Evolutionary conservation across 2,329 filamentous ascomycete genomes (phyloP), one percentile per base, ranked within the genome.

Genomic region (Fusarium clavum): DNA sequence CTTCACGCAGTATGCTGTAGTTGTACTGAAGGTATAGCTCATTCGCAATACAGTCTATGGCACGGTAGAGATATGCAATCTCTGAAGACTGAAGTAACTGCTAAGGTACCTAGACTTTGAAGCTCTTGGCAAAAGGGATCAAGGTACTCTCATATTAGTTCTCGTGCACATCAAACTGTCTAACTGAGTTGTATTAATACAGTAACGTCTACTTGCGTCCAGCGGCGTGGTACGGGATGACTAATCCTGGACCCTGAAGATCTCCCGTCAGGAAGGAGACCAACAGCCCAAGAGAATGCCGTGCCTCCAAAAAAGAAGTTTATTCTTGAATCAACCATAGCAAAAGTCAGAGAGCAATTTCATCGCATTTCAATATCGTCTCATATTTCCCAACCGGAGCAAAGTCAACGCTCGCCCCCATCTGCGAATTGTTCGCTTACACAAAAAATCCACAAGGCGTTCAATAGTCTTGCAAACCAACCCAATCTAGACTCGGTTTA

Each of bases 381-480:
- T n/a, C 18, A 38, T 38, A n/a, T 7, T 38, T 38, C 6, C 18
- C 34, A 38, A 38, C 51, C 18, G 32, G 25, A 59, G 34, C 13
- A 38, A 54, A 46, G 13, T 12, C 11, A 29, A 29, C 32, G 34
- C 18, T 41, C 14, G 49, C 40, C 25, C 44, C 22, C 24, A 38
- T 40, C 22, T 5, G 14, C 32, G 9, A 43, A 40, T 8, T 24
- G 11, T 59, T 41, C 54, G 30, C 32, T 32, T 34, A 43, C 41
- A 24, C 3, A 18, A 29, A 13, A 25, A 49, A 27, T 5, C 34
- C 49, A n/a, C 25, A 9, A 52, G 44, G 54, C 60, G 44, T 55
- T 63, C 68, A 52, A 61, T 71, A 71, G 69, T 12, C n/a, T 38
- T 8, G 2, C 8, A 2, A 6, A 24, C 51, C 38, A 59, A 27